A percentile compares a stretch with the other conserved stretches of the same genome.
phyloP scores from a whole-genome alignment of 2,329 filamentous ascomycete genomes.

The Fonsecaea nubica region DNA sequence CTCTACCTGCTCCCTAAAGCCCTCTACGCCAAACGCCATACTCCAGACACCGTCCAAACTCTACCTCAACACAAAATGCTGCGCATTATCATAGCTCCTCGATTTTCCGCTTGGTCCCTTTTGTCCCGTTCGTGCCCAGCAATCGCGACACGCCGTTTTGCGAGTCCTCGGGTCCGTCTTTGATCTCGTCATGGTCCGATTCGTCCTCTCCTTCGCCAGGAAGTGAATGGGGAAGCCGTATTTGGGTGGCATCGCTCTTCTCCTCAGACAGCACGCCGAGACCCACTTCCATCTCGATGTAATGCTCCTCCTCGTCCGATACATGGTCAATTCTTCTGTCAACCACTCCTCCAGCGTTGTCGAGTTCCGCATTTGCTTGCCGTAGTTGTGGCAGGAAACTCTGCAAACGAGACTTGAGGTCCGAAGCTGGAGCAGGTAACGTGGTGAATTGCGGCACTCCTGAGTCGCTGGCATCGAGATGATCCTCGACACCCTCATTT shows the following conservation, averaged over 20 bases:
- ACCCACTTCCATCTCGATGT: conserved; percentile 56
- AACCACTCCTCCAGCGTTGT: conserved; percentile 45
- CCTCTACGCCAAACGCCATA: not conserved
- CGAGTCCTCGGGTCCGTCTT: not conserved
- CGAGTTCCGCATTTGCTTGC: conserved; percentile 51
- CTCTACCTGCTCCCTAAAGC: not conserved
- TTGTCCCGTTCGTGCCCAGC: conserved; percentile 14
- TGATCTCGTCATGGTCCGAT: conserved; percentile 1
- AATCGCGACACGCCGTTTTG: no score
- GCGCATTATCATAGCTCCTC: conserved; percentile 32
- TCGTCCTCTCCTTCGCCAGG: conserved; percentile 5
- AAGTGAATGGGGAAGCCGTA: conserved; percentile 7
- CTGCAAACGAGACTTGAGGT: conserved; percentile 48
- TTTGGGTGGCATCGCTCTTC: conserved; percentile 10
- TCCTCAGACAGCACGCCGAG: conserved; percentile 55
- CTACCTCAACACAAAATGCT: not conserved
- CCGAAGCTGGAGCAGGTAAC: not conserved
- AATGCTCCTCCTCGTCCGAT: conserved; percentile 45
- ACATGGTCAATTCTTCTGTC: conserved; percentile 47
- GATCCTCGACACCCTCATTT: not conserved
- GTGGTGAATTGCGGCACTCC: conserved; percentile 24
- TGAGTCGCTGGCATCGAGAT: not conserved
- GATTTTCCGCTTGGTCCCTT: conserved; percentile 31
- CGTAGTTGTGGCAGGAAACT: conserved; percentile 53
- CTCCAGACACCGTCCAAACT: not conserved